A percentile compares a stretch with the other conserved stretches of the same genome.
phyloP scores from a whole-genome alignment of 345 rosid species.

The Pistacia integerrima region DNA sequence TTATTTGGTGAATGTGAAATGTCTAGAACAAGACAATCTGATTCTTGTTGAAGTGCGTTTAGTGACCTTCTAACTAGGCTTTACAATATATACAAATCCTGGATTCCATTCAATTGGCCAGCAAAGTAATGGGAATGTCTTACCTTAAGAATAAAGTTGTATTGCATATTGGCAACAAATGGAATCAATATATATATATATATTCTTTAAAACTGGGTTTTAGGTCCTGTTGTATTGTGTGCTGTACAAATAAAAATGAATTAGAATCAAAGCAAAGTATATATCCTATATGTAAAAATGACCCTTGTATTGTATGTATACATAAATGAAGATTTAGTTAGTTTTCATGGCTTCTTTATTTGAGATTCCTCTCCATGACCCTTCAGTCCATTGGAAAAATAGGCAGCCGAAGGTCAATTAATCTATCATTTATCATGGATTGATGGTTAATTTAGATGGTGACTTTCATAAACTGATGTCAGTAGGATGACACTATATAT shows the following conservation, averaged over 20 bases:
- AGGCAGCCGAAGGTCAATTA: not conserved
- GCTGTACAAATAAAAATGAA: no score
- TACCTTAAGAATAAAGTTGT: no score
- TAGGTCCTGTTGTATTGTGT: no score
- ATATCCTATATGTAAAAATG: not conserved
- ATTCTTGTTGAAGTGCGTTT: not conserved
- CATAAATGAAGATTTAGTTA: not conserved
- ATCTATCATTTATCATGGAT: no score
- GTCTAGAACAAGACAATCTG: not conserved
- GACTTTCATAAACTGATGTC: no score
- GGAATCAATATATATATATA: no score
- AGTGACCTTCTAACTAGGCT: not conserved
- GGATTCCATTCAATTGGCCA: not conserved
- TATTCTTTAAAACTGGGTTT: no score
- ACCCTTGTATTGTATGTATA: not conserved
- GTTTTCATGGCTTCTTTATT: not conserved
- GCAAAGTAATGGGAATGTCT: not conserved
- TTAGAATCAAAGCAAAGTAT: no score
- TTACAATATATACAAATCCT: no score
- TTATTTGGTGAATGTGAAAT: not conserved
- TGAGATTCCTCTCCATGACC: not conserved
- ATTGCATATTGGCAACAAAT: not conserved
- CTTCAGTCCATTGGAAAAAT: not conserved
- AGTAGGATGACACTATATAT: no score
- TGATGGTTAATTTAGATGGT: no score